Base-by-base conservation (phyloP, 495 filamentous ascomycete species). In the Tirmania nivea region DNA sequence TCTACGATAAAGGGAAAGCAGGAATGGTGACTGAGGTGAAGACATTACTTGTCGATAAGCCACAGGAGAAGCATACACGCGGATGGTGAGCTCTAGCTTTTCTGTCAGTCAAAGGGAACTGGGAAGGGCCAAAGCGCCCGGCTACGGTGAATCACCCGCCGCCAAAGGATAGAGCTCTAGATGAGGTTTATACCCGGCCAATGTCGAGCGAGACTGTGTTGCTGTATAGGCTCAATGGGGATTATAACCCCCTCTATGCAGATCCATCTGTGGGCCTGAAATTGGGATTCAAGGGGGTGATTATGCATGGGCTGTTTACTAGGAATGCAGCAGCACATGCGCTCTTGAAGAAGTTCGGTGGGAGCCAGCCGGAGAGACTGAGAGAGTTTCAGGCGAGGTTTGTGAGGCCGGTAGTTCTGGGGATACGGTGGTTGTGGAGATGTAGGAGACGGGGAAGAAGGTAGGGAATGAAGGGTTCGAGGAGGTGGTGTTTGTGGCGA, bases 241-340 rank as follows among this genome's bases (percentile, higher is more conserved):
- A 92, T 67, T 93, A 92, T 66, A 92, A 92, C 70, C 86, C 86
- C 21, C 78, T 93, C 48, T 86, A 93, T 63, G 83, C 84, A 8
- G 81, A 79, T 31, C 86, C 85, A 11, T 82, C 81, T 66, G 84
- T 87, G 0, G 84, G 86, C 47, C 68, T 74, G 66, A 82, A 85
- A 70, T 89, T 93, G 84, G 85, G 86, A 25, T 93, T 92, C 62
- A 84, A 83, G 4, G 86, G 86, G 42, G 74, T 77, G 54, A 94
- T 92, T 63, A 86, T 92, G 64, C 86, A 93, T 67, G 86, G 86
- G 31, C 69, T 93, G 31, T 92, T 76, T 67, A 83, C 78, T 55
- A 92, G 82, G 79, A 94, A 92, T 67, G 73, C 77, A 50, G 72
- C 83, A 1, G 76, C 74, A n/a, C 86, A 90, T 61, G 80, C 71